These are phyloP conservation scores for Olyra latifolia DNA, from an alignment of 176 grass and related monocot species.

Conservation along the genomic window DNA sequence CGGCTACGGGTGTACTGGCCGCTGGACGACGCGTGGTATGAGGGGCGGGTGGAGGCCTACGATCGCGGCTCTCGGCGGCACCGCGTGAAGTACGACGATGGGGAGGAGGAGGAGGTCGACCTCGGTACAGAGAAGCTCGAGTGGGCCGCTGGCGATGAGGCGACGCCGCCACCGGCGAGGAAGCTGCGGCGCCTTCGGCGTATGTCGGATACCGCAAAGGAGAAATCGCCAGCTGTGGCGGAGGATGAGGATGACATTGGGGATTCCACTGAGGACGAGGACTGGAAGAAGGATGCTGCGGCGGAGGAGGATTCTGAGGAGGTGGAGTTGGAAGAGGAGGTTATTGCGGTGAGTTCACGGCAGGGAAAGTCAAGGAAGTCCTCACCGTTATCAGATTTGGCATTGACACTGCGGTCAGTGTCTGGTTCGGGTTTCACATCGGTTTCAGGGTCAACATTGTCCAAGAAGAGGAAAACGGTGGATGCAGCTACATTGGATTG, in stretches of 20 bases:
- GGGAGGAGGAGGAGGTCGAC: slow-evolving; percentile 74
- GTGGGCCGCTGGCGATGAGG: slow-evolving; percentile 44
- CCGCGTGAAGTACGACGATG: slow-evolving; percentile 69
- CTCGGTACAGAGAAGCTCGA: slow-evolving; percentile 69
- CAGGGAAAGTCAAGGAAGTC: slow-evolving; percentile 39
- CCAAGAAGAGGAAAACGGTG: slow-evolving; percentile 72
- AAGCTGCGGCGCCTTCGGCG: slow-evolving; percentile 75
- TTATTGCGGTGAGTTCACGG: slow-evolving; percentile 36
- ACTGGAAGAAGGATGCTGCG: slow-evolving; percentile 51
- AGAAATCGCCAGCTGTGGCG: slow-evolving; percentile 14
- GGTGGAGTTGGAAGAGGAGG: slow-evolving; percentile 69
- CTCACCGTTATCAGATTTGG: slow-evolving; percentile 1
- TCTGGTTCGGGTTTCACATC: slow-evolving; percentile 17
- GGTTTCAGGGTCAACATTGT: not conserved
- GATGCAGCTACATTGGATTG: slow-evolving; percentile 64
- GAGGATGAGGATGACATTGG: slow-evolving; percentile 27
- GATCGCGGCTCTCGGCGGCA: slow-evolving; percentile 47
- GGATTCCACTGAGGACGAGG: slow-evolving; percentile 77
- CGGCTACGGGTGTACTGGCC: slow-evolving; percentile 86
- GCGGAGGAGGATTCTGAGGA: slow-evolving; percentile 62
- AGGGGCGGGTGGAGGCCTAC: slow-evolving; percentile 60
- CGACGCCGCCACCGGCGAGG: slow-evolving; percentile 34
- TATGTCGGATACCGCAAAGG: slow-evolving; percentile 45
- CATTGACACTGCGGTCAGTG: not conserved
- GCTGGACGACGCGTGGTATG: slow-evolving; percentile 81